Conservation (phyloP, 805 yeast species). For the Grigorovia jiainica region DNA sequence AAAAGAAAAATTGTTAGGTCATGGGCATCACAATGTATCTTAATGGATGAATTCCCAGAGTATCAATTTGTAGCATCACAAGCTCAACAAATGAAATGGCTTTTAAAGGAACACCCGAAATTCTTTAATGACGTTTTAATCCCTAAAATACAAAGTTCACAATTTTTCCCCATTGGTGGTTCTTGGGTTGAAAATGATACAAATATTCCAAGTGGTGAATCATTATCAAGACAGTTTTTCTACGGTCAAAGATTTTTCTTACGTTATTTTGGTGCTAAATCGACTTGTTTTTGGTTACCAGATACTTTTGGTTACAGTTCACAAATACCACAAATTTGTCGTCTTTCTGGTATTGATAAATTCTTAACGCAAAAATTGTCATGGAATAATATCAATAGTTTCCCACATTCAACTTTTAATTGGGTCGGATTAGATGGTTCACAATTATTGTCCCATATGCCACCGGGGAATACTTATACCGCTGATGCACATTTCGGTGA, state of each 20-base stretch:
- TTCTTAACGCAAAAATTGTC: conserved; percentile 89
- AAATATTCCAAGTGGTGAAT: conserved; percentile 90
- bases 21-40: conserved; percentile 85
- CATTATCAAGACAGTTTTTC: conserved; percentile 77
- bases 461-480: conserved; percentile 93
- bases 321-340: conserved; percentile 88
- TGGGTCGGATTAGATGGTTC: conserved; percentile 95
- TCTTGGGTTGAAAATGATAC: conserved; percentile 98
- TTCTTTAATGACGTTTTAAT: conserved; percentile 51
- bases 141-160: conserved; percentile 56
- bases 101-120: conserved; percentile 76
- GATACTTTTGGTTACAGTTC: conserved; percentile 96
- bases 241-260: conserved; percentile 83
- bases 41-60: conserved; percentile 85
- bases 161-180: conserved; percentile 89
- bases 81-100: conserved; percentile 93
- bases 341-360: conserved; percentile 72
- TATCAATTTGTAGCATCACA: conserved; percentile 92
- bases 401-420: conserved; percentile 85
- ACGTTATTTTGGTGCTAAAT: conserved; percentile 66
- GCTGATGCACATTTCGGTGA: conserved; percentile 92
- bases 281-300: conserved; percentile 86
- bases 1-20: conserved; percentile 86
- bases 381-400: conserved; percentile 90
- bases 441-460: conserved; percentile 93